These are phyloP conservation scores for Aspergillus calidoustus DNA, from an alignment of 2,329 filamentous ascomycete species.

Conservation along the genomic window DNA sequence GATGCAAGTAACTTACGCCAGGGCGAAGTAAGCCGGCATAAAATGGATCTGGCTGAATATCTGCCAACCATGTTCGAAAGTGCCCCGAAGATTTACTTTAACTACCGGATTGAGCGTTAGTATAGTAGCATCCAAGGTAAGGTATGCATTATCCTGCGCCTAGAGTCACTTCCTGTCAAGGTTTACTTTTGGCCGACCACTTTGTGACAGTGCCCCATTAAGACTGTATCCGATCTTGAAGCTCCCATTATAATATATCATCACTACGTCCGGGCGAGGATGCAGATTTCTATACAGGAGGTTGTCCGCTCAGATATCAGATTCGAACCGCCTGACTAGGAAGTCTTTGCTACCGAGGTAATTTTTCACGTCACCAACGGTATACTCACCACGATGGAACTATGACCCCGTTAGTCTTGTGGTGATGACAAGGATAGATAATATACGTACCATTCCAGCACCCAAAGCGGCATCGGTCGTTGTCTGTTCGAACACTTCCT, in stretches of 20 bases:
- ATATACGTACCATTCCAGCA: conserved; percentile 76
- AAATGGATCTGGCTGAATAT: no score
- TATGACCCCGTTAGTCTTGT: conserved; percentile 33
- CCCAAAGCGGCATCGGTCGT: conserved; percentile 89
- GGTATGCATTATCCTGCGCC: no score
- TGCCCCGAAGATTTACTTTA: no score
- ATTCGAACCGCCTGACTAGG: conserved; percentile 78
- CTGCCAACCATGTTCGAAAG: no score
- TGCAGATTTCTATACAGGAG: neutral
- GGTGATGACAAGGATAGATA: neutral
- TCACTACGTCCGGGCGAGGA: neutral
- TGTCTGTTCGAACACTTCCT: conserved; percentile 86
- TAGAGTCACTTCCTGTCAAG: no score
- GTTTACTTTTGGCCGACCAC: no score
- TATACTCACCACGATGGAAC: conserved; percentile 95
- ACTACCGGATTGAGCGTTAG: no score
- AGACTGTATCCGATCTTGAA: neutral
- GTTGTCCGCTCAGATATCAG: conserved; percentile 13
- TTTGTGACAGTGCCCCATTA: no score
- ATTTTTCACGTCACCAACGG: conserved; percentile 91
- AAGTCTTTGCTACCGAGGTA: conserved; percentile 72
- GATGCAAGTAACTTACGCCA: neutral
- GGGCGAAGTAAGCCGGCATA: no score
- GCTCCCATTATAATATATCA: neutral
- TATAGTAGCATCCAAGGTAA: no score